A percentile compares a stretch with the other conserved stretches of the same genome.
Evolutionary conservation across 2,329 filamentous ascomycete genomes (phyloP).

Genomic region (Colletotrichum siamense): DNA sequence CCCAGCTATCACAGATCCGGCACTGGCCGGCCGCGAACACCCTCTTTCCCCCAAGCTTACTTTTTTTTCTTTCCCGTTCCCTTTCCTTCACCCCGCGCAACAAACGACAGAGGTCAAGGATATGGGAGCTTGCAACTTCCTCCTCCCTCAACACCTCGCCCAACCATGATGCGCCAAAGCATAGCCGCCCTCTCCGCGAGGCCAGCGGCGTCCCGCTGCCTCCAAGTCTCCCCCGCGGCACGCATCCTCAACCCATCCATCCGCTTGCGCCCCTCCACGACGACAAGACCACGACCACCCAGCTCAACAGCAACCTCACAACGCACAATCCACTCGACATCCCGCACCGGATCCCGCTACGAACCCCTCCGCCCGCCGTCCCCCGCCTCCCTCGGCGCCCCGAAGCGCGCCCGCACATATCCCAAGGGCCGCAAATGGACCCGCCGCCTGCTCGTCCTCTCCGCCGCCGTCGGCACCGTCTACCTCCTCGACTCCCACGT

Average conservation of each 20-base stretch:
- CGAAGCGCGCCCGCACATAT: conserved; percentile 74
- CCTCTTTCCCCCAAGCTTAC: background rate
- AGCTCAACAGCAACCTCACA: background rate
- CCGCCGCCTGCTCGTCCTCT: conserved; percentile 72
- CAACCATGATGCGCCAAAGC: conserved; percentile 30
- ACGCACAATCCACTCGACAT: conserved; percentile 10
- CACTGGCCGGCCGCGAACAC: background rate
- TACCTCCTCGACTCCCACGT: conserved; percentile 76
- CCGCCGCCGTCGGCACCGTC: conserved; percentile 61
- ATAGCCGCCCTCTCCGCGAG: conserved; percentile 27
- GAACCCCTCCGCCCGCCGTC: conserved; percentile 77
- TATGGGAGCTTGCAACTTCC: background rate
- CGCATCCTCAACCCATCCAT: background rate
- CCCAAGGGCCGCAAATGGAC: conserved; percentile 74
- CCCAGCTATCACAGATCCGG: background rate
- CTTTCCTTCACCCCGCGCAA: background rate
- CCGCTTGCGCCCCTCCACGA: background rate
- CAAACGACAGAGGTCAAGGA: background rate
- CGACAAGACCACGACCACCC: background rate
- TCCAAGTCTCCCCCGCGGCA: background rate
- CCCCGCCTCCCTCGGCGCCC: conserved; percentile 77
- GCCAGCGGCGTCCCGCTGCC: conserved; percentile 20
- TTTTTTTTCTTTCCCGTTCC: background rate
- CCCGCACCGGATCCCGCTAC: conserved; percentile 59
- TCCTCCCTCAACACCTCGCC: background rate